These are phyloP conservation scores for Wickerhamomyces queroliae DNA, from an alignment of 805 yeast genomes.

Conservation along the genomic window DNA sequence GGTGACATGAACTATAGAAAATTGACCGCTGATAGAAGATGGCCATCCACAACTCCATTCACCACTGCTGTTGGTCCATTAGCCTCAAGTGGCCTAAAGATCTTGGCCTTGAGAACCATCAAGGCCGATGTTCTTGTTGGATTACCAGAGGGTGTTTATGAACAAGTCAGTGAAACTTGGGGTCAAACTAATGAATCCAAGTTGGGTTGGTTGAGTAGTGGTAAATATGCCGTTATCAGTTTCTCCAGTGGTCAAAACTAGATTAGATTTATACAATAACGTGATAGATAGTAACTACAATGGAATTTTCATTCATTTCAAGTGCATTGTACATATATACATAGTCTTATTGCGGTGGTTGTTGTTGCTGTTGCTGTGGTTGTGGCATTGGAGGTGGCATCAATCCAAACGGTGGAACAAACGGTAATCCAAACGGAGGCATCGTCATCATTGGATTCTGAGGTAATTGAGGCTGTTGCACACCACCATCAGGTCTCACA, in stretches of 20 bases:
- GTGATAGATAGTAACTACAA: not conserved
- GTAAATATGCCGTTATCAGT: conserved; percentile 90
- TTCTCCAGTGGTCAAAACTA: conserved; percentile 38
- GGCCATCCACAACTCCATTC: conserved; percentile 84
- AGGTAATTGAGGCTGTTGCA: not conserved
- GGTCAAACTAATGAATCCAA: conserved; percentile 55
- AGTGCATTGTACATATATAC: not conserved
- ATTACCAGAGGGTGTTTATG: conserved; percentile 65
- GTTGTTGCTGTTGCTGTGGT: conserved; percentile 1
- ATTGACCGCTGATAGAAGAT: conserved; percentile 81
- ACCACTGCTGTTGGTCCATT: conserved; percentile 61
- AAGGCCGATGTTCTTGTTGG: conserved; percentile 96
- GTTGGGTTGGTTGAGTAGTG: conserved; percentile 79
- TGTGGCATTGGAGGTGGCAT: conserved; percentile 22
- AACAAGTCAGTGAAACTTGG: conserved; percentile 59
- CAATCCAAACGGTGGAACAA: conserved; percentile 27
- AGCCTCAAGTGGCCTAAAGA: conserved; percentile 53
- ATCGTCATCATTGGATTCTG: conserved; percentile 13
- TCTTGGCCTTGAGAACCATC: conserved; percentile 82
- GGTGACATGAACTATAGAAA: conserved; percentile 97
- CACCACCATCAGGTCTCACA: conserved; percentile 3
- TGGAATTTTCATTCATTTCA: not conserved
- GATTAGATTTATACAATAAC: conserved; percentile 4
- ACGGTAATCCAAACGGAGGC: conserved; percentile 12
- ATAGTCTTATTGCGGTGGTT: not conserved